Evolutionary conservation across 148 eudicot genomes (phyloP), one percentile per base, ranked within the genome.

Genomic region (Vaccinium macrocarpon): DNA sequence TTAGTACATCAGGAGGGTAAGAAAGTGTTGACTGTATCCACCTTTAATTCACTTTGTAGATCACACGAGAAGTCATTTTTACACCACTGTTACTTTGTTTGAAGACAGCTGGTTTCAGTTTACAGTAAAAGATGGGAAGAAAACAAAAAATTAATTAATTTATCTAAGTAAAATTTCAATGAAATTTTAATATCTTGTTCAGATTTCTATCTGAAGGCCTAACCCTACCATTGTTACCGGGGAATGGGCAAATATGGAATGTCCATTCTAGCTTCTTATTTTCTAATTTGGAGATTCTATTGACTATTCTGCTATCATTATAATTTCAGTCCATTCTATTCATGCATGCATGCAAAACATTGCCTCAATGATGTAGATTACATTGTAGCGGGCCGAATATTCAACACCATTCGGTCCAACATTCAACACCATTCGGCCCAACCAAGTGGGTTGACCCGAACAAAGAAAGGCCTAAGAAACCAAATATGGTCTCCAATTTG

Each of bases 71-170:
- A 51, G 53, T 35, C 48, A 70, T 11, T 85, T 74, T 74, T 27
- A 25, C 15, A 55, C 23, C 81, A 49, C 50, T 85, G 80, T 73
- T 74, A 49, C 87, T 80, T 79, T 80, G 61, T 25, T 81, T 75
- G 75, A 74, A 23, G 84, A 81, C 84, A 72, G 61, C 74, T 81
- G 78, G 66, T 42, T 52, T 53, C n/a, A 27, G 11, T 49, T 27
- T 18, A 48, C 53, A 48, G 6, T 6, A 8, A 21, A 21, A 21
- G 25, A 61, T 21, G 25, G 27, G 51, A 27, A 8, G 21, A 61
- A 59, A 59, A 59, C 0, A n/a, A 59, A 59, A 59, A 32, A 1
- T 35, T 35, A 35, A 35, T 35, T 35, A 35, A 35, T 35, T 35
- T 2, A 35, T 2, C 0, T 35, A 11, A 2, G 23, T 6, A 19